Evolutionary conservation across 352 stramenopile species (phyloP), one percentile per base, ranked within the genome.

Genomic region (Plasmopara halstedii): DNA sequence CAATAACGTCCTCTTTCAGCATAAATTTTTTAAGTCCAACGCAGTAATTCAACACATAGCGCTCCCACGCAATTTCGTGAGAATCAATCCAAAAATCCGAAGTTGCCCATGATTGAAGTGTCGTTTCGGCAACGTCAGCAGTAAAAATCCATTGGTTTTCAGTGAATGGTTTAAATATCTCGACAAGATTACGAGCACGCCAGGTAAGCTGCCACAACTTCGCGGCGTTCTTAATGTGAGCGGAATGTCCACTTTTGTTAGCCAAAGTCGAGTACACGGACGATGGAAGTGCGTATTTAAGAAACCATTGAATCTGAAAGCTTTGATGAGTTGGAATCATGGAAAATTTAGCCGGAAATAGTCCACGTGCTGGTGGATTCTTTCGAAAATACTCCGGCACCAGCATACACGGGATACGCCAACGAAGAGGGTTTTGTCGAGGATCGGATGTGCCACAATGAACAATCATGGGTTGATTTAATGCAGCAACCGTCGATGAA

Each of bases 81-180:
- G 76, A 73, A 58, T 90, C 71, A 11, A 88, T 57, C 71, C 73
- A 89, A 46, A 77, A 85, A 21, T 67, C 50, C 21, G 58, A 38
- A 2, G 56, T 62, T 19, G 62, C 57, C 29, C 53, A 71, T 2
- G 50, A 39, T 13, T 46, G 42, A 1, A 88, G 47, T 1, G 44
- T 46, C 5, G 55, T 52, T 34, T 83, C 61, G 15, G 69, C 67
- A 27, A 67, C 67, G 27, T 88, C 73, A 2, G 71, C 68, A 18
- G 45, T 49, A 34, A 90, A 94, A 35, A 88, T 71, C 77, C 80
- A 94, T 44, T 94, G 71, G 56, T 85, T 90, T 47, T 89, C 67
- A 2, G 83, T 94, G 22, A 94, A 94, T 0, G 81, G 79, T 62
- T 91, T 88, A 53, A 93, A 94, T 3, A 89, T 42, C 45, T 87